Conservation (phyloP, 768 basidiomycete genomes). For the Pleurotus djamor region DNA sequence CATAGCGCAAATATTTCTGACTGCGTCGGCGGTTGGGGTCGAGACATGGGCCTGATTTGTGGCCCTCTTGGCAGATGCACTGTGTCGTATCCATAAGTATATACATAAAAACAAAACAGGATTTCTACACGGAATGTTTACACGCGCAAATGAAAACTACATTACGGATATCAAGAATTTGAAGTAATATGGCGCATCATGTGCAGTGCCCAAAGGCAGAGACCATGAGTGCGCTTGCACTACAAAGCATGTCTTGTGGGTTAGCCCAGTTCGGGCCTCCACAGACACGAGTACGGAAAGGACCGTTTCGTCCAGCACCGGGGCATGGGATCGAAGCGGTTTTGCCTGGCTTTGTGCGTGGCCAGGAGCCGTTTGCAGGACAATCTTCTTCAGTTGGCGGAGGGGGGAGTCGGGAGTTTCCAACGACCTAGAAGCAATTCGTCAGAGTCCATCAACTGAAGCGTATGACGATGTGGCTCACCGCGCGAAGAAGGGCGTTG, state of each 20-base stretch:
- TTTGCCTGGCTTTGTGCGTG: conserved; percentile 1
- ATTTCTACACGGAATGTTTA: neutral
- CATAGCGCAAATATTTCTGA: too few species aligned
- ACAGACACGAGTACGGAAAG: conserved; percentile 2
- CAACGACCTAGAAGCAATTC: conserved; percentile 1
- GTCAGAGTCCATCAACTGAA: neutral
- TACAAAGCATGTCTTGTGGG: conserved; percentile 1
- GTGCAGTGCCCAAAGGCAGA: conserved; percentile 8
- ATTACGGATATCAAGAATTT: neutral
- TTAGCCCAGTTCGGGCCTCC: conserved; percentile 6
- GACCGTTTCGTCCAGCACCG: neutral
- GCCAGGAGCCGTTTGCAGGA: conserved; percentile 7
- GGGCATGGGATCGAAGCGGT: conserved; percentile 5
- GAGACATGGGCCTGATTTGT: too few species aligned
- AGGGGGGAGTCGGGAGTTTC: conserved; percentile 2
- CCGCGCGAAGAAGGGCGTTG: conserved; percentile 5
- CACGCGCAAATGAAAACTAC: neutral
- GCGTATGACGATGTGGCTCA: neutral
- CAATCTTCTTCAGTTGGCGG: conserved; percentile 1
- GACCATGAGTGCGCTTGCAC: conserved; percentile 4
- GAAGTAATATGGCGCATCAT: neutral
- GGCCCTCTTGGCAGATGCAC: too few species aligned
- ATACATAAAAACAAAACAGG: too few species aligned
- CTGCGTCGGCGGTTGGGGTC: too few species aligned
- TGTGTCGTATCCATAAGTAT: too few species aligned